These are phyloP conservation scores for Neophaeococcomyces aloes DNA, from an alignment of 2,329 filamentous ascomycete genomes.

Conservation along the genomic window DNA sequence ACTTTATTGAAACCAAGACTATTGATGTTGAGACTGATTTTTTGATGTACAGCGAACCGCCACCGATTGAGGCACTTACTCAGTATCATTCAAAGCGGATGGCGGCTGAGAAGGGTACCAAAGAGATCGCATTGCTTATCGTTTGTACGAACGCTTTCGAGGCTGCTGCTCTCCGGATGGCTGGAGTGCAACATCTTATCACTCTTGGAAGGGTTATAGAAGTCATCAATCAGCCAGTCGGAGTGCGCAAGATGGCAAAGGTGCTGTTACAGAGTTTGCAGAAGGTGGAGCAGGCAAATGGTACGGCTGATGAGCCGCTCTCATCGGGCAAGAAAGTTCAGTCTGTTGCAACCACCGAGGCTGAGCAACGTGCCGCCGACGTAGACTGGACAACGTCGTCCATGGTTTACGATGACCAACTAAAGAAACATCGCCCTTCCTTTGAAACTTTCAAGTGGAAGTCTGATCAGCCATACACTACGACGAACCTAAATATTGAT, in stretches of 20 bases:
- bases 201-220: conserved; percentile 24
- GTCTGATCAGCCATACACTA: conserved; percentile 8
- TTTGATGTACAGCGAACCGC: conserved; percentile 20
- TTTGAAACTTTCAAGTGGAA: neutral
- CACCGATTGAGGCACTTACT: conserved; percentile 28
- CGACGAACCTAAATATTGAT: neutral
- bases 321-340: neutral
- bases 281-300: conserved; percentile 6
- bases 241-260: conserved; percentile 33
- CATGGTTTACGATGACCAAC: neutral
- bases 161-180: conserved; percentile 21
- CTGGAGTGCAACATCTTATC: conserved; percentile 2
- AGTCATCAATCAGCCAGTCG: conserved; percentile 31
- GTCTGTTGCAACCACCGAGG: neutral
- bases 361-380: neutral
- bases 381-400: neutral
- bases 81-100: conserved; percentile 26
- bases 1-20: conserved; percentile 3
- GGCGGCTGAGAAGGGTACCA: neutral
- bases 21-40: conserved; percentile 13
- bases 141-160: conserved; percentile 30
- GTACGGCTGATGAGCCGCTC: neutral
- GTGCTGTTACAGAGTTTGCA: conserved; percentile 23
- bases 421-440: neutral
- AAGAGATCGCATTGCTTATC: conserved; percentile 27